Evolutionary conservation across 306 rosid species (phyloP).

Genomic region (peach (Prunus persica)): DNA sequence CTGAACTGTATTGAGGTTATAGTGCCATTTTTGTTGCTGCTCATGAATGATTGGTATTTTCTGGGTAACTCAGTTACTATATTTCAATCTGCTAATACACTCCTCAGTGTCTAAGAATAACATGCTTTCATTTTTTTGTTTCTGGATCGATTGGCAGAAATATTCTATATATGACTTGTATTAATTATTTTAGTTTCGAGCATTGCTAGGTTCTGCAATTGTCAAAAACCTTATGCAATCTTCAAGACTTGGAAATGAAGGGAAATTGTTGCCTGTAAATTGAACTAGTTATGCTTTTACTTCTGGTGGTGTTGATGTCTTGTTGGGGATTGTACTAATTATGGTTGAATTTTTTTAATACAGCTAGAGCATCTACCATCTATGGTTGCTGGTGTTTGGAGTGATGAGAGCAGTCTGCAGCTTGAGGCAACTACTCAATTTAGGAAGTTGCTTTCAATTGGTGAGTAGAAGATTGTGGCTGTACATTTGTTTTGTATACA

Average conservation of each 20-base stretch:
- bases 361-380: constrained; percentile 93
- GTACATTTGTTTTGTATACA: not conserved
- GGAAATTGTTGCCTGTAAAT: not conserved
- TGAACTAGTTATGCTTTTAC: not conserved
- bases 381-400: constrained; percentile 90
- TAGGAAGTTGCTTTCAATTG: constrained; percentile 92
- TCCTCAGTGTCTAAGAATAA: not conserved
- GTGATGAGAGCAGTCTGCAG: constrained; percentile 69
- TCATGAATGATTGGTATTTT: not conserved
- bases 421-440: constrained; percentile 95
- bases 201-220: too few relatives aligned
- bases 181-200: too few relatives aligned
- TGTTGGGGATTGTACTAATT: not conserved
- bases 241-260: not conserved
- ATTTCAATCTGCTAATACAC: not conserved
- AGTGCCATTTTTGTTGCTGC: not conserved
- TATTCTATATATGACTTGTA: not conserved
- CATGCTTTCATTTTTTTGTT: not conserved
- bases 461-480: constrained; percentile 38
- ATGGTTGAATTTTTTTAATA: constrained; percentile 20
- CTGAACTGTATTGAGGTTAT: not conserved
- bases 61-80: not conserved
- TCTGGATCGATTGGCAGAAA: not conserved
- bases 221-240: not conserved
- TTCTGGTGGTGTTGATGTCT: not conserved